phyloP scores from a whole-genome alignment of 179 eudicot genomes.

The Patellifolia procumbens region DNA sequence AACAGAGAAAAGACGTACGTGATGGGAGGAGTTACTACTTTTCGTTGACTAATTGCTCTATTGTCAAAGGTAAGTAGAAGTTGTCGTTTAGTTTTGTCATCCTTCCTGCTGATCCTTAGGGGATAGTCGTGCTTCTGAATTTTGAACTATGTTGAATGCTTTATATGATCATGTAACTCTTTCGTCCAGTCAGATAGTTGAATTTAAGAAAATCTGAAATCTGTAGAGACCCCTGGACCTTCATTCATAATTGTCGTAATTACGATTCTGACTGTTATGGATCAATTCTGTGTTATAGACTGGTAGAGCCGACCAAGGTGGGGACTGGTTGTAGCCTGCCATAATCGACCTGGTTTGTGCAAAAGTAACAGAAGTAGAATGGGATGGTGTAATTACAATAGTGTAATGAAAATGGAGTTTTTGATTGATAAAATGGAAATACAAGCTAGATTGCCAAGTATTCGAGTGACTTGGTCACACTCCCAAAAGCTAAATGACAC shows the following conservation, averaged over 20 bases:
- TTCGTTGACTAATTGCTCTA: neutral
- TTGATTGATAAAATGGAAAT: no score
- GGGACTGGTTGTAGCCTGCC: no score
- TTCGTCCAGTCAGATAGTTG: neutral
- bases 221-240: slow-evolving; percentile 6
- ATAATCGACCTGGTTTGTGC: no score
- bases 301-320: no score
- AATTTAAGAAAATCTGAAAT: neutral
- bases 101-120: slow-evolving; percentile 3
- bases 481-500: no score
- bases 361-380: no score
- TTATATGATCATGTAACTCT: neutral
- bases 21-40: neutral
- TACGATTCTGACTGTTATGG: neutral
- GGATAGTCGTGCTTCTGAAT: neutral
- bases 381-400: no score
- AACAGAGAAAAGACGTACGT: no score
- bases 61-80: neutral
- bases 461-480: no score
- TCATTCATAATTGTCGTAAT: neutral
- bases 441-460: no score
- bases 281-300: neutral
- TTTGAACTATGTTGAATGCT: neutral
- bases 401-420: no score
- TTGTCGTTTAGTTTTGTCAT: slow-evolving; percentile 11